Evolutionary conservation across 139 green algal species (phyloP).

Genomic region (Yamagishiella unicocca): DNA sequence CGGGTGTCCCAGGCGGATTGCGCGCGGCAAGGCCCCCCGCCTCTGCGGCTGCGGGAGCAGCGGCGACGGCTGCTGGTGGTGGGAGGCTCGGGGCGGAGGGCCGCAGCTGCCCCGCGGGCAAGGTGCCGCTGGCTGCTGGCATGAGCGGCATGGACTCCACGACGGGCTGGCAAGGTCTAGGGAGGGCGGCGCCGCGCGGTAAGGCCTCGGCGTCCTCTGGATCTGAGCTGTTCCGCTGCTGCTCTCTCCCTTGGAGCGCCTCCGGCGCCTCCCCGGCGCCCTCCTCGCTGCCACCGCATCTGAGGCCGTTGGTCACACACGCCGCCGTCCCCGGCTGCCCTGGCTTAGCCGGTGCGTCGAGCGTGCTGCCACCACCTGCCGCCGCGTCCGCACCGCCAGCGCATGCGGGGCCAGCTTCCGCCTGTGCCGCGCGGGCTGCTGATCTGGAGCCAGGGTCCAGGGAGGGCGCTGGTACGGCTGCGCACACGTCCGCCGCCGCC

Average conservation of each 20-base stretch:
- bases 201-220: not conserved
- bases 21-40: no score
- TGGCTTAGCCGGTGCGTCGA: not conserved
- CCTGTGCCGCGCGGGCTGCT: no score
- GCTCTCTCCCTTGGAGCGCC: not conserved
- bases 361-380: not conserved
- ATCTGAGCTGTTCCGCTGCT: conserved; percentile 27
- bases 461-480: no score
- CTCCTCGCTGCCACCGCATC: not conserved
- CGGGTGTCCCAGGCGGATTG: no score
- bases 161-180: not conserved
- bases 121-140: not conserved
- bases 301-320: not conserved
- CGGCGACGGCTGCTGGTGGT: no score
- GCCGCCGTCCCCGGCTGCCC: not conserved
- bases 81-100: not conserved
- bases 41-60: no score
- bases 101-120: not conserved
- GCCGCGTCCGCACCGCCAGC: not conserved
- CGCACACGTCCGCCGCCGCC: not conserved
- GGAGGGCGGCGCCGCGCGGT: not conserved
- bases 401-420: no score
- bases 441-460: no score
- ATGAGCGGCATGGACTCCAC: not conserved
- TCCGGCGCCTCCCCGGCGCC: not conserved